Percentiles rank a stretch among this genome's conserved stretches.
phyloP scores from a whole-genome alignment of 139 green algal genomes.

The Edaphochlamys debaryana region DNA sequence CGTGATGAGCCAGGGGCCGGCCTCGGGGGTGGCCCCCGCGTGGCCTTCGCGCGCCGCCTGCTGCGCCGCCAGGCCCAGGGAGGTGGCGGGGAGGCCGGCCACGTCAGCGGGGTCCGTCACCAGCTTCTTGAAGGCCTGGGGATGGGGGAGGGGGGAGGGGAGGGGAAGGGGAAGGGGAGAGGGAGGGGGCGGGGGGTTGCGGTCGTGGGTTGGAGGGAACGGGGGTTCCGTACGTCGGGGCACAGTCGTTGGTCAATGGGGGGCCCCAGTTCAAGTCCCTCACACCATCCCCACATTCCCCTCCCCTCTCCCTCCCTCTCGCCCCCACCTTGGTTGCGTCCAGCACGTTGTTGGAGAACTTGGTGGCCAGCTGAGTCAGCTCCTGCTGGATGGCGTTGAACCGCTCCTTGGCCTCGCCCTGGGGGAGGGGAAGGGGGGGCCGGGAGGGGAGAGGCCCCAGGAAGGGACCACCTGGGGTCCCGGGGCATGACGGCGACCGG shows the following conservation, averaged over 20 bases:
- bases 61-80: conserved; percentile 74
- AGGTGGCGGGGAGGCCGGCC: conserved; percentile 82
- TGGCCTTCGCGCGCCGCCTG: conserved; percentile 70
- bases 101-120: conserved; percentile 83
- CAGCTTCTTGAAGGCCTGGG: conserved; percentile 84
- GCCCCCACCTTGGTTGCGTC: conserved; percentile 81
- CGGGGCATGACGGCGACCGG: no score
- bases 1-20: conserved; percentile 92
- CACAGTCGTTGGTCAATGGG: neutral
- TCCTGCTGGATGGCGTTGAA: conserved; percentile 98
- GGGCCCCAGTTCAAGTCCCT: no score
- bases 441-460: no score
- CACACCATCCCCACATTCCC: neutral
- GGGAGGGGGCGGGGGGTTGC: neutral
- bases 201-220: no score
- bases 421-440: conserved; percentile 2
- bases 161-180: neutral
- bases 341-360: conserved; percentile 95
- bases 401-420: conserved; percentile 81
- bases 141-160: neutral
- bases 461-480: no score
- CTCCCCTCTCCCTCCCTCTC: neutral
- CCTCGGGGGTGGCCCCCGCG: conserved; percentile 80
- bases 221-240: no score
- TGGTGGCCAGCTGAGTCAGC: conserved; percentile 87